Base-by-base conservation (phyloP, 2,329 filamentous ascomycete species). In the Ceratocystis eucalypticola region DNA sequence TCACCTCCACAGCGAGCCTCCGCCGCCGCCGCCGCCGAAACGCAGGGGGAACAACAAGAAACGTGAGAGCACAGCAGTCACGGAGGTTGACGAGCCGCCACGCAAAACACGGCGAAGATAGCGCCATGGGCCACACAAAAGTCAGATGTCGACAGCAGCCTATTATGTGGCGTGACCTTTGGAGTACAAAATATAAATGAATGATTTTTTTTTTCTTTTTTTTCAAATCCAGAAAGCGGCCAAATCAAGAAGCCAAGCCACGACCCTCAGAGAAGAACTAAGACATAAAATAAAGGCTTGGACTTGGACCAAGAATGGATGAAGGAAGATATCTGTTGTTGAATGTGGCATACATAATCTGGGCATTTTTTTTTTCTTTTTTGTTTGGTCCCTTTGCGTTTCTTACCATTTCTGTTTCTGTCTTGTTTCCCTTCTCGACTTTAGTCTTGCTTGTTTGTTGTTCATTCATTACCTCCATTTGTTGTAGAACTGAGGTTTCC, bases 1-100 rank as follows among this genome's bases (percentile, higher is more conserved):
- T 0, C 82, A 85, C 67, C 72, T 84, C 45, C 83, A 85, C 72
- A 81, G 79, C 69, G 77, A 83, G 67, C 77, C 80, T 37, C 80
- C 81, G 6, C 80, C 81, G 48, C 80, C 79, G 1, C 79, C 79
- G 3, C 76, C 80, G 68, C 71, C 66, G 25, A 55, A 77, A 25
- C 76, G 77, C 70, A 84, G 84, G 74, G 77, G 79, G 69, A 77
- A 75, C 33, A 46, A 61, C 17, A 79, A 77, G 72, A 84, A 82
- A 73, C 77, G 80, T 65, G 79, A 80, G 71, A 78, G 76, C 33
- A 69, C 70, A 62, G 71, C 69, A 22, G 66, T 68, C 10, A 67
- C 66, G 3, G 69, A 70, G 6, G 70, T 68, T 2, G 69, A 69
- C 10, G 69, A 69, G 30, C 71, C 71, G 33, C 69, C 71, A 15